Evolutionary conservation across 352 stramenopile genomes (phyloP), one percentile per base, ranked within the genome.

Genomic region (Pythium grandisporangium): DNA sequence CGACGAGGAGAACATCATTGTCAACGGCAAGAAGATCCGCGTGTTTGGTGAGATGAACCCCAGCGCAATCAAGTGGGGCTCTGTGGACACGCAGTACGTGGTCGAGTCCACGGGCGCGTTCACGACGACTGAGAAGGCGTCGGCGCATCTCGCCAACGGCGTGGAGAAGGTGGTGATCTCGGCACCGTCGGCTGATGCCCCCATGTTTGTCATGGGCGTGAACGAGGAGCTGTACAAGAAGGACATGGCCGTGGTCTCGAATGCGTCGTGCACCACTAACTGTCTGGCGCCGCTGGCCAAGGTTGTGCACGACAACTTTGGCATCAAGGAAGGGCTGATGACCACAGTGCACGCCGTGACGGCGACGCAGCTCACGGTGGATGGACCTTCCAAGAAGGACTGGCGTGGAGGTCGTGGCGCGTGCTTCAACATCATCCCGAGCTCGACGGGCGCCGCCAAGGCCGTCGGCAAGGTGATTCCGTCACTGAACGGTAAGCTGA

Each of bases 401-500:
- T 99, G 96, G 95, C 92, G 94, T 54, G 95, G 90, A 55, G 96
- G 96, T 58, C 95, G 96, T 80, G 93, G 85, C 50, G 95, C 87
- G 23, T 97, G 79, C 74, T 97, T 96, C 74, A 99, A 99, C 86
- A 98, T 99, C 67, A 99, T 99, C 60, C 96, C 96, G n/a, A 97
- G 84, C 44, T 98, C 90, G 8, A 99, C 95, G 22, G 95, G 95
- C 38, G 96, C 96, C 23, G 96, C 96, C 61, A 98, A 99, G 87
- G 96, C 96, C 55, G 96, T 99, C 46, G 96, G 95, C 61, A 99
- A 99, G 84, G 95, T 99, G 62, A 98, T 99, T 58, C 89, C 89
- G 21, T 69, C 70, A 47, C 59, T 96, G 43, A 95, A 96, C 61
- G 86, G 86, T 47, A 96, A 96, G 70, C 65, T 96, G 39, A 96